Base-by-base conservation (phyloP, 352 stramenopile species). In the Phytophthora ohioensis region DNA sequence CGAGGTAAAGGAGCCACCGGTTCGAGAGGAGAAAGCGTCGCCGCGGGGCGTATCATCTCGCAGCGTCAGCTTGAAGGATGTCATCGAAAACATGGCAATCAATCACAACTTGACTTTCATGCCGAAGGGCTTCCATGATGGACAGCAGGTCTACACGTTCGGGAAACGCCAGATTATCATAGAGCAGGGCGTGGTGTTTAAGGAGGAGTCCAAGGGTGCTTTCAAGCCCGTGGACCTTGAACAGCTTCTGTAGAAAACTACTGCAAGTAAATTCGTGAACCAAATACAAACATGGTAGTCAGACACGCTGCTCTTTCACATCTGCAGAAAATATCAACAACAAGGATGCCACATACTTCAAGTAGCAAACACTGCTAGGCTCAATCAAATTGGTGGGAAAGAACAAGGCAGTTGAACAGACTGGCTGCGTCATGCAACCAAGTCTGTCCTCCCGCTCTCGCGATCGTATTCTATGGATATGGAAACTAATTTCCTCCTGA, bases 151-250 rank as follows among this genome's bases (percentile, higher is more conserved):
- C 21, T 97, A 96, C 36, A 32, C 71, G 3, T 94, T 97, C 60
- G 90, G 90, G 13, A 86, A 87, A 64, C 76, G 91, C 56, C 82
- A 91, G 54, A 94, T 97, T 55, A 76, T 95, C 52, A 91, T 97
- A 58, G 88, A 97, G 48, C 86, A 95, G 54, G 89, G 87, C 42
- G 84, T 97, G 4, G 82, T 95, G 38, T 94, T 88, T 67, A 61
- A 82, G n/a, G 81, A 95, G 41, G 76, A 79, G 42, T 36, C 53
- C 27, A 97, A 92, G 60, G 86, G 84, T 6, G 10, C 66, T 27
- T 96, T 91, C 65, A 78, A 90, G 31, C 87, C 90, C 0, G 79
- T 94, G 6, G 88, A 93, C 53, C 78, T 96, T 31, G 82, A 95
- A 36, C 71, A 91, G 39, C 81, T 96, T 12, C 42, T 96, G 15